Evolutionary conservation across 2,329 filamentous ascomycete species (phyloP).

Genomic region (Xenoacremonium recifei): DNA sequence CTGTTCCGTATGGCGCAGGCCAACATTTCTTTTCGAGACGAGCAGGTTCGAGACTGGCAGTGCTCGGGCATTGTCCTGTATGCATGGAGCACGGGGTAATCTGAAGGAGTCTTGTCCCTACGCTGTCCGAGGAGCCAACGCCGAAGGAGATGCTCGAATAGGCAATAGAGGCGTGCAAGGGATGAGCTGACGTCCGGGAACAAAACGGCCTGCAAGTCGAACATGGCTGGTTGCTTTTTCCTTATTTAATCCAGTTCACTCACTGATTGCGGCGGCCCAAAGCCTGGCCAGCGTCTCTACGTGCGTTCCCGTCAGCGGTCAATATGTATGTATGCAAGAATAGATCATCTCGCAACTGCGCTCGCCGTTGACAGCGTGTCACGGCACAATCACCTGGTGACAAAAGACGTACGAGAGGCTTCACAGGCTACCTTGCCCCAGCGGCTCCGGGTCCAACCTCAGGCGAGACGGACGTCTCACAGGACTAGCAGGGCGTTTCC

Average conservation of each 20-base stretch:
- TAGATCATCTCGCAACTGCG: constrained; percentile 2
- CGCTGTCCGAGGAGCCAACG: too few relatives aligned
- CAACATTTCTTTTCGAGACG: constrained; percentile 8
- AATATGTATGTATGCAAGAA: neutral
- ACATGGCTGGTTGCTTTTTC: constrained; percentile 8
- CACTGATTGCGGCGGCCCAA: neutral
- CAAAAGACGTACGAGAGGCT: neutral
- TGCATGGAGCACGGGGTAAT: too few relatives aligned
- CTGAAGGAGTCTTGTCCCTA: too few relatives aligned
- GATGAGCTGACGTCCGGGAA: constrained; percentile 14
- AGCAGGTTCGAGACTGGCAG: too few relatives aligned
- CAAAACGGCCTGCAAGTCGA: constrained; percentile 2
- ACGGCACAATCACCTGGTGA: constrained; percentile 8
- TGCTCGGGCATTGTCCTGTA: too few relatives aligned
- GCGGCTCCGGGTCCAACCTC: neutral
- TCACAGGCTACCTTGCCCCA: neutral
- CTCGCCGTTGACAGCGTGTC: constrained; percentile 20
- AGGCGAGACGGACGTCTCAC: neutral
- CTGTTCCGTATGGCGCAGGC: too few relatives aligned
- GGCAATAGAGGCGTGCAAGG: constrained; percentile 15
- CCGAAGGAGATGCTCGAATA: too few relatives aligned
- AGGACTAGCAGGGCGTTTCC: neutral
- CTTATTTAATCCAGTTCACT: neutral
- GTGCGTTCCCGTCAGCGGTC: neutral
- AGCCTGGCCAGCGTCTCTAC: neutral